These are phyloP conservation scores for Suhomyces prunicola DNA, from an alignment of 805 yeast genomes.

Conservation along the genomic window DNA sequence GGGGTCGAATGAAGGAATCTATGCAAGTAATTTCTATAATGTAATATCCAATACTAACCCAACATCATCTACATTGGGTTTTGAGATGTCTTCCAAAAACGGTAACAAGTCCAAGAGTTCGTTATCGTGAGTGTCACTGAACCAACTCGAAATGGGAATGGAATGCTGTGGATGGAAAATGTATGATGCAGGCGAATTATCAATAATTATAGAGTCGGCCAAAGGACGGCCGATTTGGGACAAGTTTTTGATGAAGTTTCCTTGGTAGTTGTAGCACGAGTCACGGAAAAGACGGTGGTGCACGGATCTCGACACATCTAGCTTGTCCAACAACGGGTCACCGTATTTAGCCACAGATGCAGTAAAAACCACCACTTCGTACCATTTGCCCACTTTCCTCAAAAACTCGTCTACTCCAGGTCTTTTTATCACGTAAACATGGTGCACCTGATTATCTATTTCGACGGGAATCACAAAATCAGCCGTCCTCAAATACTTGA, in stretches of 20 bases:
- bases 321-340: constrained; percentile 86
- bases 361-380: constrained; percentile 94
- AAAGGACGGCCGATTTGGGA: constrained; percentile 94
- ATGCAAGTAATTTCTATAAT: constrained; percentile 20
- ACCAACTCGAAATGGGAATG: constrained; percentile 96
- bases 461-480: constrained; percentile 98
- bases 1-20: not conserved
- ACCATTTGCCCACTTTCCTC: constrained; percentile 75
- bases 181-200: constrained; percentile 98
- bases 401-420: constrained; percentile 98
- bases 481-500: constrained; percentile 86
- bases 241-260: constrained; percentile 89
- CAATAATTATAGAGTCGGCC: constrained; percentile 80
- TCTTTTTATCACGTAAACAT: constrained; percentile 92
- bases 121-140: constrained; percentile 95
- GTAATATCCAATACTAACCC: constrained; percentile 80
- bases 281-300: constrained; percentile 95
- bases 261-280: constrained; percentile 89
- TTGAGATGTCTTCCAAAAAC: constrained; percentile 79
- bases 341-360: constrained; percentile 96
- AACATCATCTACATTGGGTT: constrained; percentile 74
- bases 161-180: constrained; percentile 98
- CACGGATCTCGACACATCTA: constrained; percentile 70
- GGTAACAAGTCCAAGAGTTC: constrained; percentile 91
- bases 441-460: constrained; percentile 87